A percentile compares a stretch with the other conserved stretches of the same genome.
phyloP scores from a whole-genome alignment of 768 basidiomycete genomes.

The Nevesoporus exiguus region DNA sequence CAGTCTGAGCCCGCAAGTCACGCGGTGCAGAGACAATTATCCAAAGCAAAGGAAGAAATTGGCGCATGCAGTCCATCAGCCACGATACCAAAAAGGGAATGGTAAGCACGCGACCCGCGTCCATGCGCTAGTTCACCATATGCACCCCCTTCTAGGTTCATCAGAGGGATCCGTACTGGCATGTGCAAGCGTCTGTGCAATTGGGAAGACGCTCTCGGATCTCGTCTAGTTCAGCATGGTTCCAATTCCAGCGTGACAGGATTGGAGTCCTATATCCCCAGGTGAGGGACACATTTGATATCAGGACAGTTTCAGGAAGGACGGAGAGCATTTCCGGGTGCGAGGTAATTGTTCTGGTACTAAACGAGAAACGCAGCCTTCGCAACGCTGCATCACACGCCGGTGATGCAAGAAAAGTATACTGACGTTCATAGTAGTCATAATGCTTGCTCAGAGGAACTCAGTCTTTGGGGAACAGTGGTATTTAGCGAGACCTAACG shows the following conservation, averaged over 20 bases:
- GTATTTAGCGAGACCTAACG: constrained; percentile 6
- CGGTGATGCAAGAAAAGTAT: background rate
- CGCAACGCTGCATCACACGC: background rate
- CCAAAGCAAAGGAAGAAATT: background rate
- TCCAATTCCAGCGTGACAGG: background rate
- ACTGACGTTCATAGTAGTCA: background rate
- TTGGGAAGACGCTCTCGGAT: background rate
- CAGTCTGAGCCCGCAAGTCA: background rate
- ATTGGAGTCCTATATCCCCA: background rate
- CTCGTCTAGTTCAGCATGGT: background rate
- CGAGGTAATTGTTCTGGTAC: background rate
- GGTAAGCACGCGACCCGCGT: background rate
- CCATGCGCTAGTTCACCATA: constrained; percentile 3
- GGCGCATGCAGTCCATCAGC: background rate
- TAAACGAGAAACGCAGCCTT: background rate
- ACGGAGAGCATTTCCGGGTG: background rate
- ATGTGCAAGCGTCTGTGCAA: background rate
- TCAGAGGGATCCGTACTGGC: background rate
- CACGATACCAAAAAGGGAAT: background rate
- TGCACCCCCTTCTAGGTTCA: background rate
- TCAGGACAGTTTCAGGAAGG: background rate
- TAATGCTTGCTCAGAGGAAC: background rate
- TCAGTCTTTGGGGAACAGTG: background rate
- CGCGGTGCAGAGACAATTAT: background rate
- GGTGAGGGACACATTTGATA: background rate